Conservation (phyloP, 768 basidiomycete genomes). For the Phallus indusiatus region DNA sequence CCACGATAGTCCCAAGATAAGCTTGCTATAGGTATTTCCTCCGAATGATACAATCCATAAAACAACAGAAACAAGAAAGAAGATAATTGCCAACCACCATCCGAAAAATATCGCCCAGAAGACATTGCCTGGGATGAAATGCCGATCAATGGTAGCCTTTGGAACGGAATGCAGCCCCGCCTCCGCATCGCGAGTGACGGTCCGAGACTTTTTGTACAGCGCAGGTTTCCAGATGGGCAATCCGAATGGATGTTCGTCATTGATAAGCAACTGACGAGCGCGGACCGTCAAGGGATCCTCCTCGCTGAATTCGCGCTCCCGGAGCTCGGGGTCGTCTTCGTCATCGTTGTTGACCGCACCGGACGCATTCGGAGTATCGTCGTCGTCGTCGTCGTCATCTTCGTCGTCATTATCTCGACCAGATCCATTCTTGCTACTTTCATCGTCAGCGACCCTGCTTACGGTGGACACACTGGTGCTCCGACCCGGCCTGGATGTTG, state of each 20-base stretch:
- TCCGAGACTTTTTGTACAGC: conserved; percentile 93
- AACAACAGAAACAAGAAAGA: conserved; percentile 55
- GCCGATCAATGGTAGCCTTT: conserved; percentile 86
- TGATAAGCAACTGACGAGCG: conserved; percentile 95
- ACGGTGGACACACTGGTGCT: conserved; percentile 7
- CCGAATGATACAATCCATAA: conserved; percentile 72
- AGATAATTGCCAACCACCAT: conserved; percentile 81
- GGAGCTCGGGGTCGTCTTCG: neutral
- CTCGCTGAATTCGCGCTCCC: conserved; percentile 26
- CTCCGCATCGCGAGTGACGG: conserved; percentile 94
- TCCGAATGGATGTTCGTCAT: conserved; percentile 98
- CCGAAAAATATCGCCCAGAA: conserved; percentile 88
- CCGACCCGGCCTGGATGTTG: conserved; percentile 36
- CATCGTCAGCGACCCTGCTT: conserved; percentile 7
- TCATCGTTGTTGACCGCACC: neutral
- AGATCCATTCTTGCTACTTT: neutral
- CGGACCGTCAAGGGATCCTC: conserved; percentile 87
- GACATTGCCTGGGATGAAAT: conserved; percentile 88
- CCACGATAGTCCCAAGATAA: conserved; percentile 90
- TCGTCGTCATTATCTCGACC: conserved; percentile 9
- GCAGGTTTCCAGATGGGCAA: conserved; percentile 99
- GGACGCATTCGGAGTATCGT: conserved; percentile 5
- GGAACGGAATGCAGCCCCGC: conserved; percentile 88
- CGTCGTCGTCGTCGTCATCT: conserved; percentile 10
- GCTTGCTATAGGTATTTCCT: conserved; percentile 72